Evolutionary conservation across 805 yeast genomes (phyloP).

Genomic region (Candida caryicola): DNA sequence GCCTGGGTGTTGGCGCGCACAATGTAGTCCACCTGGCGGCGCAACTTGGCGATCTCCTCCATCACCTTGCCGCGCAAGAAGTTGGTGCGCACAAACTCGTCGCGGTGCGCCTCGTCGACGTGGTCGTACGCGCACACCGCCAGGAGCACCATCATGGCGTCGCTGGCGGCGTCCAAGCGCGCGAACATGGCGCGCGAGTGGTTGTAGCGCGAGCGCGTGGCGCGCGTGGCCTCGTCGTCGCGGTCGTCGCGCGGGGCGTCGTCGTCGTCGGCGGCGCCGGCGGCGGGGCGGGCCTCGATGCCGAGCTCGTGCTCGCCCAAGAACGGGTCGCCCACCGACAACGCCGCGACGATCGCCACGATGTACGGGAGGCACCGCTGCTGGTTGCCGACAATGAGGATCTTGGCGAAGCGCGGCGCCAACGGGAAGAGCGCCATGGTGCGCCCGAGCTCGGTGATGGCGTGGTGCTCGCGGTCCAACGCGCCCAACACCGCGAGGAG

Average conservation of each 20-base stretch:
- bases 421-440: conserved; percentile 90
- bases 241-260: conserved; percentile 37
- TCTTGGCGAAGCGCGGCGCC: conserved; percentile 89
- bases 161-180: conserved; percentile 69
- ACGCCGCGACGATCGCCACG: conserved; percentile 87
- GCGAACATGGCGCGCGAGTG: conserved; percentile 61
- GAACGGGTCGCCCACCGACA: conserved; percentile 93
- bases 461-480: conserved; percentile 47
- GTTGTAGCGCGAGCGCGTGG: conserved; percentile 49
- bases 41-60: conserved; percentile 79
- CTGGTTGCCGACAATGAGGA: conserved; percentile 85
- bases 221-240: conserved; percentile 39
- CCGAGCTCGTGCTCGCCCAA: conserved; percentile 74
- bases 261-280: conserved; percentile 27
- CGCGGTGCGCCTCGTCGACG: conserved; percentile 48
- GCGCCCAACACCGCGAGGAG: conserved; percentile 78
- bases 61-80: conserved; percentile 75
- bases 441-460: conserved; percentile 74
- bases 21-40: conserved; percentile 75
- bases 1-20: conserved; percentile 64
- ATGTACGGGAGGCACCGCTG: conserved; percentile 80
- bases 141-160: conserved; percentile 68
- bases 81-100: conserved; percentile 52
- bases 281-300: conserved; percentile 23
- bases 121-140: conserved; percentile 89